These are phyloP conservation scores for Arbutus unedo DNA, from an alignment of 148 eudicot species.

Conservation along the genomic window DNA sequence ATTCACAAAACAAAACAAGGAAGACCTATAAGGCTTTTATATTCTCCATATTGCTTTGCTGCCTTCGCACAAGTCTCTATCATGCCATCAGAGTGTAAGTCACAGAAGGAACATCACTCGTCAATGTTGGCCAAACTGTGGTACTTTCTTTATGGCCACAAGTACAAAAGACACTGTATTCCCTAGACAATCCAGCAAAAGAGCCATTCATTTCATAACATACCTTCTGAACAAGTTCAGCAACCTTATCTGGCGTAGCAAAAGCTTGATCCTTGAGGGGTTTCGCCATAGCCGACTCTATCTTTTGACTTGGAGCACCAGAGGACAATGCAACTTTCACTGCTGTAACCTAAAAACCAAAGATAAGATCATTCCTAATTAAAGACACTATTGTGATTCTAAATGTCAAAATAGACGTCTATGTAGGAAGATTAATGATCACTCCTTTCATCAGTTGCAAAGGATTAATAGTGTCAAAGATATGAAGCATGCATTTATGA, in stretches of 20 bases:
- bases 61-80: background rate
- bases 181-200: background rate
- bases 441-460: background rate
- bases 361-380: background rate
- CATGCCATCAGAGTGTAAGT: background rate
- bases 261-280: conserved; percentile 97
- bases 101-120: background rate
- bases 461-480: background rate
- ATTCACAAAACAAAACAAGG: background rate
- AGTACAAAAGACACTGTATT: background rate
- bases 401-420: conserved; percentile 5
- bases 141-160: background rate
- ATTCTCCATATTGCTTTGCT: background rate
- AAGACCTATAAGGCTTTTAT: background rate
- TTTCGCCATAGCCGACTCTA: conserved; percentile 51
- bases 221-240: conserved; percentile 88
- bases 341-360: conserved; percentile 71
- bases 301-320: conserved; percentile 64
- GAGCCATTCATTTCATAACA: background rate
- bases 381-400: background rate
- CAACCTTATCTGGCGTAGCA: conserved; percentile 87
- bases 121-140: background rate
- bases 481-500: background rate
- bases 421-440: background rate
- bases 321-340: conserved; percentile 77